Evolutionary conservation across 2,329 filamentous ascomycete genomes (phyloP).

Genomic region (Mariannaea elegans): DNA sequence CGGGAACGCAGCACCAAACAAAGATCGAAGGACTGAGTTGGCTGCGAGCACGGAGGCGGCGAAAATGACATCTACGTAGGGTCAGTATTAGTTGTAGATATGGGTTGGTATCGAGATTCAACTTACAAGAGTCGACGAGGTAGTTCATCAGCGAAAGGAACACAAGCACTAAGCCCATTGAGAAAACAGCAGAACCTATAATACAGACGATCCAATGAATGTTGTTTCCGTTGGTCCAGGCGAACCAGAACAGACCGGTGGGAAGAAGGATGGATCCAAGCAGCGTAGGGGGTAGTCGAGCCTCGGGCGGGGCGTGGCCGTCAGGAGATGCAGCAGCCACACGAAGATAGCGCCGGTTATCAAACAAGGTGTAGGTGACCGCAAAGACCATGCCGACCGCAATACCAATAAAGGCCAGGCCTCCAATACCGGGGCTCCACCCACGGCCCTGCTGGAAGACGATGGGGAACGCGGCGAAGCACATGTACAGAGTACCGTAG

Average conservation of each 20-base stretch:
- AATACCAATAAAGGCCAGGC: slow-evolving; percentile 71
- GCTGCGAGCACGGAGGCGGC: slow-evolving; percentile 80
- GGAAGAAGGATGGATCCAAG: slow-evolving; percentile 68
- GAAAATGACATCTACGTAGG: slow-evolving; percentile 70
- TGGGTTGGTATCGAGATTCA: slow-evolving; percentile 22
- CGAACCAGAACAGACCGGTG: slow-evolving; percentile 71
- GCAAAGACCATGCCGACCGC: slow-evolving; percentile 70
- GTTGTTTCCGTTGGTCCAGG: slow-evolving; percentile 66
- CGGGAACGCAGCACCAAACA: slow-evolving; percentile 78
- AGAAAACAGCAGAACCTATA: slow-evolving; percentile 57
- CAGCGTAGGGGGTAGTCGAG: slow-evolving; percentile 67
- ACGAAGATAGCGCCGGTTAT: slow-evolving; percentile 63
- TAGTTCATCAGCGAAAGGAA: slow-evolving; percentile 75
- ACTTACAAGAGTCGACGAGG: slow-evolving; percentile 68
- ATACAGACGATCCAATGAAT: slow-evolving; percentile 67
- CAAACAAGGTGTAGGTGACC: slow-evolving; percentile 59
- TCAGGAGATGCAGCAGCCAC: slow-evolving; percentile 54
- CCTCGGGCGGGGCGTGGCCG: slow-evolving; percentile 70
- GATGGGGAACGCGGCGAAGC: slow-evolving; percentile 65
- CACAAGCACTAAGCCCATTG: slow-evolving; percentile 67
- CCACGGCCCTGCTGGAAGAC: slow-evolving; percentile 68
- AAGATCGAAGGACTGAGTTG: slow-evolving; percentile 74
- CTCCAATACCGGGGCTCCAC: slow-evolving; percentile 66
- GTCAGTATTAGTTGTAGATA: not conserved
- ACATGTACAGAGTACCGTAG: slow-evolving; percentile 64